phyloP scores from a whole-genome alignment of 768 basidiomycete genomes.

The Russula vinacea region DNA sequence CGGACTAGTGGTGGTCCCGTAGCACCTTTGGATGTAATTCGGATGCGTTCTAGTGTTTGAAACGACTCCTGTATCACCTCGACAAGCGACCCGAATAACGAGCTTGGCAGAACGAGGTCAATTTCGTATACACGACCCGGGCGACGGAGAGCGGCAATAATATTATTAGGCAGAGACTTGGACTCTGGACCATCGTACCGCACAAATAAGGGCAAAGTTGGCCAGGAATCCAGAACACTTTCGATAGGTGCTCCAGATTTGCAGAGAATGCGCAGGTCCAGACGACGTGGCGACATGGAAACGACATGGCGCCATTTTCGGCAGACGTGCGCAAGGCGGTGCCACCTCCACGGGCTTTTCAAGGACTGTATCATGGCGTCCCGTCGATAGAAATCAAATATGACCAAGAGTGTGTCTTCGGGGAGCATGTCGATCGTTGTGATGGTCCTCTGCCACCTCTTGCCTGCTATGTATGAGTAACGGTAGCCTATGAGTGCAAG shows the following conservation, averaged over 20 bases:
- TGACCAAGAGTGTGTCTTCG: not conserved
- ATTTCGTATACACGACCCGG: not conserved
- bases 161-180: not conserved
- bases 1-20: constrained; percentile 33
- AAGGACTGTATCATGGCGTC: too few species aligned
- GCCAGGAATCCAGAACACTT: not conserved
- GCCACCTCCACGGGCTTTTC: too few species aligned
- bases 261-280: not conserved
- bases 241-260: not conserved
- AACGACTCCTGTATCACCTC: constrained; percentile 33
- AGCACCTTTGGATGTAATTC: constrained; percentile 36
- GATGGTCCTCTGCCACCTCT: not conserved
- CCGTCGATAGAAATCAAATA: not conserved
- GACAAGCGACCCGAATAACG: constrained; percentile 28
- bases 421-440: constrained; percentile 2
- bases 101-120: not conserved
- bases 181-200: not conserved
- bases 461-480: not conserved
- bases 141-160: not conserved
- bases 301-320: constrained; percentile 1
- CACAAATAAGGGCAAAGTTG: not conserved
- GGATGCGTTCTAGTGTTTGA: constrained; percentile 13
- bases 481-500: not conserved
- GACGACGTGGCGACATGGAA: not conserved
- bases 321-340: not conserved